Evolutionary conservation across 176 grass and related monocot species (phyloP), one percentile per base, ranked within the genome.

Genomic region (Rhynchospora breviuscula): DNA sequence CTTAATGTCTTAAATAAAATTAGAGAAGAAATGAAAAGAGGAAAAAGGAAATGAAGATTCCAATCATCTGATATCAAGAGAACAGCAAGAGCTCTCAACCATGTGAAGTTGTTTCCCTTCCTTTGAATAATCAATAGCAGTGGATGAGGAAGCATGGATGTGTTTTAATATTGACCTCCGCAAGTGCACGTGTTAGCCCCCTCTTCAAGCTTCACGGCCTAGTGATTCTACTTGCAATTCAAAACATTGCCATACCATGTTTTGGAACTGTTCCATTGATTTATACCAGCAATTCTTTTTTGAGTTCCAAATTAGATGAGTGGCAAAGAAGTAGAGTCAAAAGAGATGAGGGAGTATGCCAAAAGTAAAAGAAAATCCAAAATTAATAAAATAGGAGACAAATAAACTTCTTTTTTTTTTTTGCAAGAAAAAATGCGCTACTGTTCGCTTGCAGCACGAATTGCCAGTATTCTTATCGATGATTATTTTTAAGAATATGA

Each of bases 141-240:
- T 52, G 70, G 70, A 75, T 75, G 19, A 23, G 46, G 70, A 75
- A 51, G 70, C 70, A 52, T 75, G 35, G 70, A 75, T 75, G 70
- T 75, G 70, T 19, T 52, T 49, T 48, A 25, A n/a, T 75, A 52
- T 52, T 51, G n/a, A 13, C 46, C 46, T 5, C 70, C 11, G 25
- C 4, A 25, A 75, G 21, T 75, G 46, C 19, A 52, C 22, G 19
- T 25, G 19, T 75, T 25, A 75, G 70, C 70, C 12, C 26, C 21
- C 26, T 54, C 7, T 15, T 26, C 22, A 53, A 54, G 72, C 19
- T 53, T 76, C 48, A 75, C 53, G 11, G 22, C 12, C 19, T 29
- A 76, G 72, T 54, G 48, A 76, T 75, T 21, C 73, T 31, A 77
- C 54, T 77, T 77, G 73, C 48, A 56, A 4, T 56, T 26, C 11